Conservation (phyloP, 306 rosid species). For the Lathyrus oleraceus region DNA sequence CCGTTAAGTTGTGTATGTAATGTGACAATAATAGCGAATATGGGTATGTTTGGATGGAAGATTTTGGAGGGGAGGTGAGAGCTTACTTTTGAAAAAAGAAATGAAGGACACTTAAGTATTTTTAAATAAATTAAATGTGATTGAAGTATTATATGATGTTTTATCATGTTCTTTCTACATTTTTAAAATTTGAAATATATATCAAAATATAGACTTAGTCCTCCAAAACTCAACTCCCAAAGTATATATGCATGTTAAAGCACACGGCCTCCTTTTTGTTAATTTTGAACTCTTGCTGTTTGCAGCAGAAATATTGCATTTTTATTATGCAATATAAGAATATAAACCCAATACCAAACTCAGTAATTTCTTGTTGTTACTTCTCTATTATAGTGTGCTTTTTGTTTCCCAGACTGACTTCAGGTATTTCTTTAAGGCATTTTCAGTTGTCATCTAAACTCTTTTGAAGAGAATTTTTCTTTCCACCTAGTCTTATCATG, state of each 20-base stretch:
- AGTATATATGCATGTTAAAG: not conserved
- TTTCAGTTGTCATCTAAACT: not conserved
- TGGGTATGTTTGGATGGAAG: too few relatives aligned
- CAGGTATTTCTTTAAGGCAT: not conserved
- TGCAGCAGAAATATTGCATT: not conserved
- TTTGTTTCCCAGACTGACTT: not conserved
- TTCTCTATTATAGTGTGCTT: not conserved
- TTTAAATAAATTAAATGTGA: too few relatives aligned
- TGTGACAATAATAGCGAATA: too few relatives aligned
- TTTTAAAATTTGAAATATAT: too few relatives aligned
- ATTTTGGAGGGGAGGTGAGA: too few relatives aligned
- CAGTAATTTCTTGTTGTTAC: not conserved
- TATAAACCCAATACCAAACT: not conserved
- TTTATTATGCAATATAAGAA: not conserved
- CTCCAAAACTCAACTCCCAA: not conserved
- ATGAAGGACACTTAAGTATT: too few relatives aligned
- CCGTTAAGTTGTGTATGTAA: too few relatives aligned
- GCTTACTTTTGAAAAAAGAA: too few relatives aligned
- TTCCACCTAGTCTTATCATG: not conserved
- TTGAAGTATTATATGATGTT: too few relatives aligned
- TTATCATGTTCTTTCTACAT: too few relatives aligned
- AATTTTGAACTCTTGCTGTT: not conserved
- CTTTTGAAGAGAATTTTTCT: not conserved
- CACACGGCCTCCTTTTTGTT: not conserved
- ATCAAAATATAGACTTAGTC: too few relatives aligned